Conservation (phyloP, 1,284 basidiomycete species). For the Phellinidium pouzarii region DNA sequence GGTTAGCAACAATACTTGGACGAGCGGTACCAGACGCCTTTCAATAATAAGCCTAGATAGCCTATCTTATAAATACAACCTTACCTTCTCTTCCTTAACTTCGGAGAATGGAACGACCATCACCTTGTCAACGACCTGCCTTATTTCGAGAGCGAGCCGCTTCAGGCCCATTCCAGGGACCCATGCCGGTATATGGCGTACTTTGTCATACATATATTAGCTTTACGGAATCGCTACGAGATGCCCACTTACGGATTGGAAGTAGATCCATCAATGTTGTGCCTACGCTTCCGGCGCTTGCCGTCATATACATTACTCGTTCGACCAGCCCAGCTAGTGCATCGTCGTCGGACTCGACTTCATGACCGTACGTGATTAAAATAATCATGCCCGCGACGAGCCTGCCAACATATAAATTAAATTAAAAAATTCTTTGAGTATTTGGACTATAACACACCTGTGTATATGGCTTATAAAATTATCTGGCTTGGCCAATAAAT, state of each 20-base stretch:
- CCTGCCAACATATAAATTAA: background rate
- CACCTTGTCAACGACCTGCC: background rate
- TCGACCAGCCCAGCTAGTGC: background rate
- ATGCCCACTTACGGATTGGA: constrained; percentile 9
- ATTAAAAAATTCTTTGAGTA: background rate
- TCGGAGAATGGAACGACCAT: constrained; percentile 1
- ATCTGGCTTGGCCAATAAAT: constrained; percentile 21
- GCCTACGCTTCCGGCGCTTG: constrained; percentile 1
- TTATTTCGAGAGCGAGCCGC: constrained; percentile 3
- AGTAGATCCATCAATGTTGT: constrained; percentile 7
- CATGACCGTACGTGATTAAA: constrained; percentile 8
- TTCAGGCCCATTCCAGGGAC: constrained; percentile 11
- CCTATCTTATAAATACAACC: background rate
- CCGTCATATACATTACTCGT: background rate
- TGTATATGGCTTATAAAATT: constrained; percentile 22
- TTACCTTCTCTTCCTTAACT: constrained; percentile 7
- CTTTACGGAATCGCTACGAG: background rate
- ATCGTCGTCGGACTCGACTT: constrained; percentile 6
- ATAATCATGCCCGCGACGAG: background rate
- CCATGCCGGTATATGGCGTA: constrained; percentile 14
- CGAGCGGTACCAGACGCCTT: constrained; percentile 8
- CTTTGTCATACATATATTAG: background rate
- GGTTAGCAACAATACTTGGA: background rate
- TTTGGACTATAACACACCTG: constrained; percentile 21
- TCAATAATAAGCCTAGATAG: background rate